Base-by-base conservation (phyloP, 148 eudicot genomes). In the Chenopodium quinoa region DNA sequence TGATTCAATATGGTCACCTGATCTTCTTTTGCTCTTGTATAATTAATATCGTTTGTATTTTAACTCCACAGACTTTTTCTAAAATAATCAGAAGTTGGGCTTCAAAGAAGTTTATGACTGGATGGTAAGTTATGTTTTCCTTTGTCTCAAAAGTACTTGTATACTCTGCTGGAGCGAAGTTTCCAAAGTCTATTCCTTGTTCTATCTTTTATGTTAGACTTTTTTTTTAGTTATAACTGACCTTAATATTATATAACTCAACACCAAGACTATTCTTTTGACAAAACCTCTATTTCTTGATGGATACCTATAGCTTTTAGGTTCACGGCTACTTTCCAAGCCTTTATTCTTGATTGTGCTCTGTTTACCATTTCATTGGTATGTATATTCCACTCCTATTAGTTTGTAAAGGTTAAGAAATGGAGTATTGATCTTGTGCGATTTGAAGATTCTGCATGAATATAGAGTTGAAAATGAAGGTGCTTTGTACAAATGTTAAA, bases 51-150 rank as follows among this genome's bases (percentile, higher is more conserved):
- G 20, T 50, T 52, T 82, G 56, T 83, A 63, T 79, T 22, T 62
- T 66, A 52, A 76, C 7, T 82, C 9, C 85, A 86, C 91, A 94
- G 98, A 94, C 98, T 37, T 92, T 89, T 82, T 91, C 86, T 87
- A 94, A 92, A 88, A 92, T 92, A 70, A 78, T 92, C 82, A 86
- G 98, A 91, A 94, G 98, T 85, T 94, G 98, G 98, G 97, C 97
- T 62, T 94, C 98, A 4, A 94, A 94, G 87, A 94, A 94, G 81
- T 94, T 94, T 82, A 92, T 94, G 98, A 91, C 98, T 23, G 98
- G 98, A 92, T 94, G 98, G 98, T 94, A 75, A 76, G 93, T 81
- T 54, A 2, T 27, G 60, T 54, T 48, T 20, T 63, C 22, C 58
- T 71, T 19, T 47, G 9, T 71, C 66, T 37, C 72, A 23, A n/a